phyloP scores from a whole-genome alignment of 2,329 filamentous ascomycete species.

The Colletotrichum plurivorum region DNA sequence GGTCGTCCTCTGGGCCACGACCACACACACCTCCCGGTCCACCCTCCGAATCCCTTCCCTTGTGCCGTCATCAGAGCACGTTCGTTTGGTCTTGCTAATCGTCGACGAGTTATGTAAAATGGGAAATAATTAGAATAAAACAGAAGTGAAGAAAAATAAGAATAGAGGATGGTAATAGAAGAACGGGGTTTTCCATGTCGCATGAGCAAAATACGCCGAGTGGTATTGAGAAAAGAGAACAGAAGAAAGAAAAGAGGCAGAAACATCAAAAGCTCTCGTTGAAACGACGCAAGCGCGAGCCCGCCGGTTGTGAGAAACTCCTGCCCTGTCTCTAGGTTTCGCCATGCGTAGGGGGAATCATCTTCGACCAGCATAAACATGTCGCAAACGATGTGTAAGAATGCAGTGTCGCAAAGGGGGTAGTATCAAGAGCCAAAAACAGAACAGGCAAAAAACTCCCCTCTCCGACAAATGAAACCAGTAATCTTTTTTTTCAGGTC shows the following conservation, averaged over 20 bases:
- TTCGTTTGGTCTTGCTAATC: conserved; percentile 27
- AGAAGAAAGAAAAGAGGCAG: conserved; percentile 4
- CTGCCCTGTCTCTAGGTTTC: conserved; percentile 37
- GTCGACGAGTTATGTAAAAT: conserved; percentile 29
- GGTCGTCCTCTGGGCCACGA: conserved; percentile 1
- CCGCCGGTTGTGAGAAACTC: conserved; percentile 36
- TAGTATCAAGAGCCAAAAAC: conserved; percentile 28
- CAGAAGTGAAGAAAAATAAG: conserved; percentile 23
- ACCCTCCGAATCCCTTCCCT: conserved; percentile 13
- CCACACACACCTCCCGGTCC: not conserved
- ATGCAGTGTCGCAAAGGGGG: conserved; percentile 33
- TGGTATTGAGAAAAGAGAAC: conserved; percentile 30
- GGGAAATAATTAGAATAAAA: conserved; percentile 29
- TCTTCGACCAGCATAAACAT: conserved; percentile 36
- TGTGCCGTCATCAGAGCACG: conserved; percentile 37
- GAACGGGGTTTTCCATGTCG: conserved; percentile 10
- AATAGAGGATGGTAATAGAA: conserved; percentile 17
- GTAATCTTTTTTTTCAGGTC: not conserved
- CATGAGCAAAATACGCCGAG: conserved; percentile 29
- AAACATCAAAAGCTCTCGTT: conserved; percentile 13
- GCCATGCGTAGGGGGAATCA: conserved; percentile 41
- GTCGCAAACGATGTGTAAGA: conserved; percentile 32
- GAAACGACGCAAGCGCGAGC: conserved; percentile 34
- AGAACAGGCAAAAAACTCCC: conserved; percentile 23
- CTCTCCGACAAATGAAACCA: conserved; percentile 8